Base-by-base conservation (phyloP, 2,329 filamentous ascomycete genomes). In the Trichoderma sp. region DNA sequence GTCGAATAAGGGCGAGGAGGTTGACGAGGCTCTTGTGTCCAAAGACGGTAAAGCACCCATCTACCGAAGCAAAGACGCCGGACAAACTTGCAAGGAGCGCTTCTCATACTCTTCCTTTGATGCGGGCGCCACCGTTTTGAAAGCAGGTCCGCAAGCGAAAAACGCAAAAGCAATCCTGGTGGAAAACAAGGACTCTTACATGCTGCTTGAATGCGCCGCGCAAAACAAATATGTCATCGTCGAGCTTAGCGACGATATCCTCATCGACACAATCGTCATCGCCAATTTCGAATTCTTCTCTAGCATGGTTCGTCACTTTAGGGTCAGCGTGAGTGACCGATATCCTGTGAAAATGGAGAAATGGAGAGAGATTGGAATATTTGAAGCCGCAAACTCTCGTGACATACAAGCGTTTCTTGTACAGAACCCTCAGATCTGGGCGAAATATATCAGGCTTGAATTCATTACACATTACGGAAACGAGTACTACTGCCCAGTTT, bases 241-340 rank as follows among this genome's bases (percentile, higher is more conserved):
- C 76, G 97, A 99, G 85, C 88, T 99, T 35, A 98, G 95, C 83
- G 95, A 97, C 81, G 91, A 92, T 75, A 91, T 93, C 75, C 89
- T 97, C 62, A 93, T 99, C 75, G 97, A 99, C 82, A 99, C 97
- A 0, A 89, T 99, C 56, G 97, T 98, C n/a, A 88, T 99, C 72
- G 97, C 96, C 77, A 99, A 99, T 83, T 99, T 97, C 80, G 97
- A 99, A 83, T 99, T 99, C 87, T 99, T 99, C 87, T 98, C 95
- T 74, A 98, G 95, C 82, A 98, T 97, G 89, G 94, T 98, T 80
- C 93, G 95, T 71, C 93, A 92, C 65, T 98, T 99, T 83, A 90
- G 94, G 69, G 91, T 98, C 79, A 97, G 94, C 82, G 96, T 98
- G 65, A 97, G 95, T 75, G 97, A 98, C 85, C 92, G 95, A 75